Base-by-base conservation (phyloP, 1,284 basidiomycete species). In the Cryptococcus deneoformans region DNA sequence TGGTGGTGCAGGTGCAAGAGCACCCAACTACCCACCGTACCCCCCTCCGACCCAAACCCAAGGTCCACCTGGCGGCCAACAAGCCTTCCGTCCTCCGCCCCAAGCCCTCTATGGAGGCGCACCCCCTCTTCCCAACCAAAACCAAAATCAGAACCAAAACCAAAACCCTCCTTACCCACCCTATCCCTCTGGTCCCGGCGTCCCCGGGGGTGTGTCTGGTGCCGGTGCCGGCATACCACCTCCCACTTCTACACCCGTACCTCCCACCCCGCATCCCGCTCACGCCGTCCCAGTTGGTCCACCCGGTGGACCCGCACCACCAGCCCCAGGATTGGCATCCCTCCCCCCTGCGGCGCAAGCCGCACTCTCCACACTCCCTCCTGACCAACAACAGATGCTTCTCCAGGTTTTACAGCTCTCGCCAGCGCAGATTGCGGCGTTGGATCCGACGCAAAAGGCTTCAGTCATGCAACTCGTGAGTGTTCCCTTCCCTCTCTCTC, bases 331-430 rank as follows among this genome's bases (percentile, higher is more conserved):
- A 24, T 46, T 59, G 50, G 49, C 53, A 11, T 36, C 48, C 36
- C 57, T 76, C 20, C 72, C 76, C 1, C 66, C 70, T 7, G 66
- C 72, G 11, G 70, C 72, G 6, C 68, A 71, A 52, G 69, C 72
- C 14, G 70, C 69, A 2, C 60, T 79, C 42, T 63, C 67, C 6
- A 66, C 68, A 29, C 64, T 78, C 9, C 71, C 77, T 7, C 71
- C 74, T 54, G 77, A 80, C 57, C 77, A 79, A 62, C 69, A 92
- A 89, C 81, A 83, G 34, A 90, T 92, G 86, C 72, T 93, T 47
- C 81, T 90, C 73, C 92, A 94, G 78, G 92, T 98, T 0, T 79
- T 99, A 37, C 84, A 83, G 58, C 79, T 99, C 68, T 89, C 90
- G 0, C 87, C 84, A 43, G 91, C 92, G 49, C 92, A 98, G 77